Percentiles rank a stretch among this genome's conserved stretches.
phyloP scores from a whole-genome alignment of 2,329 filamentous ascomycete species.

The Orbilia javanica region DNA sequence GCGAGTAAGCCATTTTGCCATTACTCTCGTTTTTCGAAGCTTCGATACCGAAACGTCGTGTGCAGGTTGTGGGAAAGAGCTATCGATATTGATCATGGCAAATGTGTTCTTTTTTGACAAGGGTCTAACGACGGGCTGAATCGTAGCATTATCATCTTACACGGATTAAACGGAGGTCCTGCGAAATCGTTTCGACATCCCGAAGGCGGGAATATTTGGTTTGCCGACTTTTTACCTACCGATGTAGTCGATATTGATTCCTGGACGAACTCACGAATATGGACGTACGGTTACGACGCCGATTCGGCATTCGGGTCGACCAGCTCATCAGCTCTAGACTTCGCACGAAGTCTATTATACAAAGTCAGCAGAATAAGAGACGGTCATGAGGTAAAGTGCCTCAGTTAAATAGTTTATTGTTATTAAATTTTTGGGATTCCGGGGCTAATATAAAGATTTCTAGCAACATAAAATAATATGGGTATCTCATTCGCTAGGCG shows the following conservation, averaged over 20 bases:
- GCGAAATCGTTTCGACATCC: slow-evolving; percentile 53
- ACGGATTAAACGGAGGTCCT: slow-evolving; percentile 52
- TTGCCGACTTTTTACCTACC: slow-evolving; percentile 49
- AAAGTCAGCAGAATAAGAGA: slow-evolving; percentile 53
- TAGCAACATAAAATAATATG: slow-evolving; percentile 56
- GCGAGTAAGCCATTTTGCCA: slow-evolving; percentile 51
- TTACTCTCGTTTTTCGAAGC: slow-evolving; percentile 1
- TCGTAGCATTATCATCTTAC: slow-evolving; percentile 52
- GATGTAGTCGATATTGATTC: slow-evolving; percentile 52
- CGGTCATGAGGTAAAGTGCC: slow-evolving; percentile 32
- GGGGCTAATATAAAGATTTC: not conserved
- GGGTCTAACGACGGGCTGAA: slow-evolving; percentile 16
- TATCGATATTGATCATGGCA: not conserved
- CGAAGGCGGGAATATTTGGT: slow-evolving; percentile 52
- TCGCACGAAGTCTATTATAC: slow-evolving; percentile 45
- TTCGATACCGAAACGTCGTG: slow-evolving; percentile 22
- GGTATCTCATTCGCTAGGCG: slow-evolving; percentile 51
- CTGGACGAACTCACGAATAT: slow-evolving; percentile 57
- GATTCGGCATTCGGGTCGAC: slow-evolving; percentile 47
- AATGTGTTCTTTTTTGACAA: slow-evolving; percentile 21
- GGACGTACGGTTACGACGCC: slow-evolving; percentile 55
- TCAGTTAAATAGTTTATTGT: not conserved
- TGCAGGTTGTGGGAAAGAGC: slow-evolving; percentile 8
- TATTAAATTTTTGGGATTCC: too few species aligned
- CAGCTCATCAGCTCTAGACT: slow-evolving; percentile 41